phyloP scores from a whole-genome alignment of 768 basidiomycete species.

The Butyriboletus loyo region DNA sequence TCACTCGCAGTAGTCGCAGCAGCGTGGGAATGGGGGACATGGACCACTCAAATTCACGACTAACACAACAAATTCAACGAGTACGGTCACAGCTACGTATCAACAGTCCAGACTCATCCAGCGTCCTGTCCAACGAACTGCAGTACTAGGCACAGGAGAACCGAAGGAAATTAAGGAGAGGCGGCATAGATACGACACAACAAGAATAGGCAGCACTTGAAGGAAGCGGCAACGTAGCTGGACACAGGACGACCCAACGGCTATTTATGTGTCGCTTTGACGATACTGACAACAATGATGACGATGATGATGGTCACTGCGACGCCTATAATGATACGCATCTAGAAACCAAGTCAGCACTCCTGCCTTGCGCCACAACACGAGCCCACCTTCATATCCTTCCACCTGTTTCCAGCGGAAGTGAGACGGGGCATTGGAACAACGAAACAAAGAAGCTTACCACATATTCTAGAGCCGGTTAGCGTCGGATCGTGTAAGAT shows the following conservation, averaged over 20 bases:
- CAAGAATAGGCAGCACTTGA: slow-evolving; percentile 22
- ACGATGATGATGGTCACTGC: slow-evolving; percentile 88
- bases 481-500: slow-evolving; percentile 1
- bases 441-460: slow-evolving; percentile 45
- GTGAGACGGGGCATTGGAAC: slow-evolving; percentile 6
- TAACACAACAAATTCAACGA: slow-evolving; percentile 27
- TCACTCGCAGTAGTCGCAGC: not conserved
- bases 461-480: slow-evolving; percentile 72
- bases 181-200: slow-evolving; percentile 46
- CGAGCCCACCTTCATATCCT: slow-evolving; percentile 85
- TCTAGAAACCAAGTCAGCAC: slow-evolving; percentile 44
- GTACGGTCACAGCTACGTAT: slow-evolving; percentile 18
- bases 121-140: slow-evolving; percentile 11
- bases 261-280: slow-evolving; percentile 72
- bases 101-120: slow-evolving; percentile 22
- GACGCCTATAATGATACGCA: slow-evolving; percentile 94
- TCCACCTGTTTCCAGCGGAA: slow-evolving; percentile 63
- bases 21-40: slow-evolving; percentile 19
- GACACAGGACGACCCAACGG: not conserved
- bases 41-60: not conserved
- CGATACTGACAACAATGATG: slow-evolving; percentile 94
- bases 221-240: slow-evolving; percentile 2
- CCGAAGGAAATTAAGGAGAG: slow-evolving; percentile 29
- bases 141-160: slow-evolving; percentile 20
- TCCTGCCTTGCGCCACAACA: not conserved